These are phyloP conservation scores for Cladorrhinum sp. DNA, from an alignment of 2,329 filamentous ascomycete species.

Conservation along the genomic window DNA sequence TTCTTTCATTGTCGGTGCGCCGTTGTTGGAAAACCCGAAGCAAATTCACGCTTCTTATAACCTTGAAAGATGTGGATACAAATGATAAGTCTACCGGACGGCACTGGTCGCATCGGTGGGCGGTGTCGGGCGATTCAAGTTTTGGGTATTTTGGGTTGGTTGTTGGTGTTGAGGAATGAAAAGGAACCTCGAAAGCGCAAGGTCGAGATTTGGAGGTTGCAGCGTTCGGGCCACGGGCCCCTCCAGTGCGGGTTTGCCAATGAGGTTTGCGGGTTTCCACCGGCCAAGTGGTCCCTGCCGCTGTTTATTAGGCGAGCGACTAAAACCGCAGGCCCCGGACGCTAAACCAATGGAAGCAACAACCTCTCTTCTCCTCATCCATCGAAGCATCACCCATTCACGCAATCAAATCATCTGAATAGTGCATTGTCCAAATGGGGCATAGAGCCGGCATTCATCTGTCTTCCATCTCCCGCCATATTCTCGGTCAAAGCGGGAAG, in stretches of 20 bases:
- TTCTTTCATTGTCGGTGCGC: conserved; percentile 52
- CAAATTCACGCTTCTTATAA: conserved; percentile 1
- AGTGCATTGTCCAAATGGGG: neutral
- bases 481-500: neutral
- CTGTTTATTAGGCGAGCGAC: conserved; percentile 30
- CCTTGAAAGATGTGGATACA: conserved; percentile 10
- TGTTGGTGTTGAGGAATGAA: conserved; percentile 25
- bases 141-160: conserved; percentile 14
- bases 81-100: neutral
- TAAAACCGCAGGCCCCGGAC: conserved; percentile 22
- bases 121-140: conserved; percentile 4
- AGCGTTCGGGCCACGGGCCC: conserved; percentile 22
- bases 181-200: conserved; percentile 28
- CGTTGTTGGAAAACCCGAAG: conserved; percentile 20
- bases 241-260: conserved; percentile 22
- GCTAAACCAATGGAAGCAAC: conserved; percentile 21
- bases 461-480: neutral
- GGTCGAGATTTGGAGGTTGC: conserved; percentile 28
- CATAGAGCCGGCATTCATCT: neutral
- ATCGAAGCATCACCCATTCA: neutral
- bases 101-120: neutral
- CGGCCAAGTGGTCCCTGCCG: conserved; percentile 25
- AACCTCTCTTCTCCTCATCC: conserved; percentile 14
- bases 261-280: conserved; percentile 20
- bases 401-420: neutral